These are phyloP conservation scores for Blastomyces silverae DNA, from an alignment of 2,329 filamentous ascomycete species.

Conservation along the genomic window DNA sequence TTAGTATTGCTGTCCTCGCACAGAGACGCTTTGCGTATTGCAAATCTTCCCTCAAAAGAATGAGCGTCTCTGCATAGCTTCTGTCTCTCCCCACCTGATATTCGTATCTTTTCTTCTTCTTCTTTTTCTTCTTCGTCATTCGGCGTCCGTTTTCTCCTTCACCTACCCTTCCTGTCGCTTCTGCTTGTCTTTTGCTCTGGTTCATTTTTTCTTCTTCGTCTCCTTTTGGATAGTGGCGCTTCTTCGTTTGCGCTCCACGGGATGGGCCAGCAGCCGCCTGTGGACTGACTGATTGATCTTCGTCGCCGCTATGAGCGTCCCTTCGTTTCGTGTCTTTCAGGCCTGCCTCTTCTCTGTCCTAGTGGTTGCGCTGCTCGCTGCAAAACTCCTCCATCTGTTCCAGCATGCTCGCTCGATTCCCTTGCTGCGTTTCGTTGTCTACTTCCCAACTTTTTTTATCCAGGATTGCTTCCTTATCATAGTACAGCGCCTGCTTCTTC, in stretches of 20 bases:
- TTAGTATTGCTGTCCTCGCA: neutral
- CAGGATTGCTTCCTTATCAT: conserved; percentile 26
- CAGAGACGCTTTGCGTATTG: neutral
- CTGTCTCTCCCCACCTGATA: neutral
- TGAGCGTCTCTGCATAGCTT: neutral
- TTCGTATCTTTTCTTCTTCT: neutral
- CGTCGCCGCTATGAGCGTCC: conserved; percentile 21
- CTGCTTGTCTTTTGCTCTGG: neutral
- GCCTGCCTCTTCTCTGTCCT: conserved; percentile 28
- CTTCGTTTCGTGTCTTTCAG: conserved; percentile 24
- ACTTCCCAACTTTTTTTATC: conserved; percentile 31
- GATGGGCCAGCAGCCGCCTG: conserved; percentile 15
- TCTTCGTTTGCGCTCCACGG: conserved; percentile 12
- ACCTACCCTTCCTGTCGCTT: neutral
- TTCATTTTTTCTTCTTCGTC: neutral
- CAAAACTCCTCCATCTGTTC: conserved; percentile 28
- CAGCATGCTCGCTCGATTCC: conserved; percentile 26
- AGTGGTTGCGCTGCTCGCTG: conserved; percentile 24
- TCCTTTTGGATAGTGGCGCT: neutral
- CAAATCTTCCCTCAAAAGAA: neutral
- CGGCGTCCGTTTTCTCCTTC: neutral
- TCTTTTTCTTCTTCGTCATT: neutral
- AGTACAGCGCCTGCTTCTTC: conserved; percentile 24
- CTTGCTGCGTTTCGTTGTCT: conserved; percentile 23
- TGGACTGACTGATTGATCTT: conserved; percentile 10